Evolutionary conservation across 177 flowering plant genomes (phyloP).

Genomic region (Telopea speciosissima): DNA sequence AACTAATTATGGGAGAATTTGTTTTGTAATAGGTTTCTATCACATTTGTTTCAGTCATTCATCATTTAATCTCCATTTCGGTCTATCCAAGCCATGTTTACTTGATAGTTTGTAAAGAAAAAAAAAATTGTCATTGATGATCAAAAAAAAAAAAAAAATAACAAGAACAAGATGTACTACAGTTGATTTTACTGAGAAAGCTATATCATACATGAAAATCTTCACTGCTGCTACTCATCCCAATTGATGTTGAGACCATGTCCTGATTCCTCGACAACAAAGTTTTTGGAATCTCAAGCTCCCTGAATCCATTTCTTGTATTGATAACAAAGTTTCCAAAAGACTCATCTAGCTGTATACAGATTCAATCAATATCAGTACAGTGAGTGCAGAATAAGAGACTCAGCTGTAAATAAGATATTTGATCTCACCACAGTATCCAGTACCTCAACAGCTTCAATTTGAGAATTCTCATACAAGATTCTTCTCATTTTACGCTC

Average conservation of each 20-base stretch:
- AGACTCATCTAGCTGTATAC: too few species aligned
- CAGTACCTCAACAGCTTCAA: background rate
- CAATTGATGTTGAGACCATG: background rate
- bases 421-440: constrained; percentile 16
- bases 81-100: too few species aligned
- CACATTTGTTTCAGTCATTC: too few species aligned
- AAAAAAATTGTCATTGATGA: background rate
- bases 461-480: constrained; percentile 7
- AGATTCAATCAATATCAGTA: too few species aligned
- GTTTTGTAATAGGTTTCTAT: too few species aligned
- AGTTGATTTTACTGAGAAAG: background rate
- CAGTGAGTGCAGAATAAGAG: background rate
- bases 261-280: background rate
- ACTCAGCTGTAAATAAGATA: background rate
- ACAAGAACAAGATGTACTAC: background rate
- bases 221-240: background rate
- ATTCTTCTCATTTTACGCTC: constrained; percentile 20
- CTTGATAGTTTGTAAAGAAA: too few species aligned
- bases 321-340: too few species aligned
- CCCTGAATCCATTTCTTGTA: too few species aligned
- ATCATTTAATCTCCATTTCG: too few species aligned
- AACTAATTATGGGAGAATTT: too few species aligned
- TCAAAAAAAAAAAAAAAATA: background rate
- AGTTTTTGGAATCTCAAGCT: background rate
- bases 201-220: background rate